Conservation (phyloP, 1,139 yeast genomes). For the Candida mesenterica region DNA sequence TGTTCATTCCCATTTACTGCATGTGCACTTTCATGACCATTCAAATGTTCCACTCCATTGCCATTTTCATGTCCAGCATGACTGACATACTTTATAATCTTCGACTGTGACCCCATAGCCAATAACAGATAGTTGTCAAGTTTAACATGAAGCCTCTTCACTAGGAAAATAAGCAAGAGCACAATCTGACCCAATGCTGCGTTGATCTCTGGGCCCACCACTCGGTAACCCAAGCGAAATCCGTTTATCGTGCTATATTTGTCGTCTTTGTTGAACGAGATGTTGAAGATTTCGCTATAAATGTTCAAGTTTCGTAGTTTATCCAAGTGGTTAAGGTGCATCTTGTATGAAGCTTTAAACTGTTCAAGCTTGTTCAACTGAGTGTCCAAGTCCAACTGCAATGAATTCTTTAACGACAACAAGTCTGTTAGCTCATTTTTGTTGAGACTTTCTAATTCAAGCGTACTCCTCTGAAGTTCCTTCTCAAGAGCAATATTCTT, state of each 20-base stretch:
- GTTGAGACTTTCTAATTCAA: slow-evolving; percentile 39
- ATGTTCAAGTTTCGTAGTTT: slow-evolving; percentile 73
- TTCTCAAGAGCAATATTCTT: slow-evolving; percentile 38
- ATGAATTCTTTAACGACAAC: slow-evolving; percentile 47
- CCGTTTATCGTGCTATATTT: slow-evolving; percentile 88
- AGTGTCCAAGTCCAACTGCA: slow-evolving; percentile 48
- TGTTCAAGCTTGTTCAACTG: slow-evolving; percentile 56
- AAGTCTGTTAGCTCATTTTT: slow-evolving; percentile 43
- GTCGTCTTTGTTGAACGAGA: slow-evolving; percentile 66
- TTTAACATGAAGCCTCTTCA: slow-evolving; percentile 54
- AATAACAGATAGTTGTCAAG: slow-evolving; percentile 61
- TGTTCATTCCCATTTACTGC: neutral
- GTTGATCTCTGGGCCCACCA: slow-evolving; percentile 90
- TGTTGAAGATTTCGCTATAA: slow-evolving; percentile 75
- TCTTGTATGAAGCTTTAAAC: slow-evolving; percentile 59
- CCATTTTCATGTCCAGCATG: neutral
- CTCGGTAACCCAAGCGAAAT: slow-evolving; percentile 66
- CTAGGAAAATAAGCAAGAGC: slow-evolving; percentile 63
- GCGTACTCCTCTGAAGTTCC: slow-evolving; percentile 37
- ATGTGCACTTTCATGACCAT: slow-evolving; percentile 3
- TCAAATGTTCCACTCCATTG: slow-evolving; percentile 1
- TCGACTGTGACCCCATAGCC: slow-evolving; percentile 85
- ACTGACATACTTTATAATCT: slow-evolving; percentile 56
- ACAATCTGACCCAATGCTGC: slow-evolving; percentile 90
- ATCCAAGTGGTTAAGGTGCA: slow-evolving; percentile 64